Evolutionary conservation across 148 eudicot species (phyloP).

Genomic region (Nyssa sinensis): DNA sequence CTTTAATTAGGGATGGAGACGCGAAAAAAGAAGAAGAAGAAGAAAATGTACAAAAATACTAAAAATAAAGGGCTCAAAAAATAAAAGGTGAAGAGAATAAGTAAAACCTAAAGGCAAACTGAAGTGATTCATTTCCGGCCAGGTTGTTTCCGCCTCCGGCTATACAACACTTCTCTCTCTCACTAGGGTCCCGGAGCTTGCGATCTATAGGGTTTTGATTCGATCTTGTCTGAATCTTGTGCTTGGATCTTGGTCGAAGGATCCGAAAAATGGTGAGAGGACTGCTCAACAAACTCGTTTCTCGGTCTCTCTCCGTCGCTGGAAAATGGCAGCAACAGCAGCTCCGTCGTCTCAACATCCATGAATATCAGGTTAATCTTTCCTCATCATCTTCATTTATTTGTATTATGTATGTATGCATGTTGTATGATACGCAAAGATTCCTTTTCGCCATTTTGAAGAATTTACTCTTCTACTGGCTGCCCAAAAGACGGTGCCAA

Average conservation of each 20-base stretch:
- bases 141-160: neutral
- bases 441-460: too few relatives aligned
- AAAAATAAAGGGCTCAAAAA: neutral
- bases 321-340: conserved; percentile 95
- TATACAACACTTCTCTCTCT: neutral
- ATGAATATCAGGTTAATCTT: conserved; percentile 80
- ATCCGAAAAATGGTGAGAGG: conserved; percentile 63
- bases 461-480: too few relatives aligned
- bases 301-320: conserved; percentile 67
- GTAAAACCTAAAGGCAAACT: too few relatives aligned
- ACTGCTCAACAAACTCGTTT: conserved; percentile 53
- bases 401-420: neutral
- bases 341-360: conserved; percentile 96
- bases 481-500: too few relatives aligned
- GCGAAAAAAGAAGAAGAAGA: too few relatives aligned
- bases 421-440: too few relatives aligned
- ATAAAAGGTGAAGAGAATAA: too few relatives aligned
- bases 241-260: too few relatives aligned
- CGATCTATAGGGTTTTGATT: neutral
- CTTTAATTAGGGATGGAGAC: too few relatives aligned
- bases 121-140: too few relatives aligned
- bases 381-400: too few relatives aligned
- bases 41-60: neutral
- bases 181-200: neutral
- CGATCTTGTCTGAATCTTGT: neutral